Evolutionary conservation across 2,329 filamentous ascomycete genomes (phyloP).

Genomic region (Monilinia fructicola): DNA sequence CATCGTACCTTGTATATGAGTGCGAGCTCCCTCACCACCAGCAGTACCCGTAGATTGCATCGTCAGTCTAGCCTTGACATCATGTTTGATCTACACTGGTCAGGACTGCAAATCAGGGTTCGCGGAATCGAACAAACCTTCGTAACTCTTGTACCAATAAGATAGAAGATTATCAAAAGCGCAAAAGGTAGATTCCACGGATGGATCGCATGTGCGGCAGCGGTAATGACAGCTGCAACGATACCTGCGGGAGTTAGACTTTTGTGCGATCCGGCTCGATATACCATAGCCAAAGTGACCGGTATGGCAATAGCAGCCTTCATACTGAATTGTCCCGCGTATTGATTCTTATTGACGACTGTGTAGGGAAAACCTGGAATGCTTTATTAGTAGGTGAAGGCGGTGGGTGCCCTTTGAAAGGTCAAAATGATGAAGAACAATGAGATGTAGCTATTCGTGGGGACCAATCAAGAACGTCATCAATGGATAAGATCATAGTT

Average conservation of each 20-base stretch:
- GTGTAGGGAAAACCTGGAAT: not conserved
- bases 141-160: conserved; percentile 79
- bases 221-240: conserved; percentile 69
- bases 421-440: conserved; percentile 9
- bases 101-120: conserved; percentile 21
- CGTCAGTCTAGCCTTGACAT: conserved; percentile 79
- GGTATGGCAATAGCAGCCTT: conserved; percentile 58
- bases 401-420: not conserved
- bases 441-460: conserved; percentile 2
- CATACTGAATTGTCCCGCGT: conserved; percentile 44
- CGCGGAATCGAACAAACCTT: conserved; percentile 57
- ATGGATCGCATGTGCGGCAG: conserved; percentile 80
- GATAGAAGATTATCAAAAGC: conserved; percentile 80
- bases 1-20: conserved; percentile 69
- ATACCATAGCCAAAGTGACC: conserved; percentile 59
- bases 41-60: conserved; percentile 69
- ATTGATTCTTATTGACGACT: not conserved
- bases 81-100: conserved; percentile 70
- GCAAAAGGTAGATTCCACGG: conserved; percentile 92
- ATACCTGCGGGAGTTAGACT: conserved; percentile 79
- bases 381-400: too few relatives aligned
- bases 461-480: conserved; percentile 4
- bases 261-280: conserved; percentile 68
- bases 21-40: conserved; percentile 80
- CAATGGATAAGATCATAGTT: too few relatives aligned